Base-by-base conservation (phyloP, 2,329 filamentous ascomycete genomes). In the Ciborinia camelliae region DNA sequence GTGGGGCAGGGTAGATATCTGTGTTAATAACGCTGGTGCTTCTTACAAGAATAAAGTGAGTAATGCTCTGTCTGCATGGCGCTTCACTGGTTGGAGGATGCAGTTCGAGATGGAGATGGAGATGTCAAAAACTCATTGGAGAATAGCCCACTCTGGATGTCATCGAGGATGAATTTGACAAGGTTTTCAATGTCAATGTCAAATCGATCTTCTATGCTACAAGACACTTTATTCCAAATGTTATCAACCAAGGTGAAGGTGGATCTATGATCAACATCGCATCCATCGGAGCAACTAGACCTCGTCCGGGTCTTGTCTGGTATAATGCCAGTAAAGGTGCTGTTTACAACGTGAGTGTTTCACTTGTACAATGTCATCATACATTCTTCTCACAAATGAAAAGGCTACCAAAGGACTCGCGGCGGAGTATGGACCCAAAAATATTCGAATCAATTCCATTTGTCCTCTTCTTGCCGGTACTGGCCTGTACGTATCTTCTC, bases 401-500 rank as follows among this genome's bases (percentile, higher is more conserved):
- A 62, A 84, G 77, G 85, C 84, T 12, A 87, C 85, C 3, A 87
- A 86, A 76, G 83, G 83, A 14, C 81, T 93, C 69, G 90, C 89
- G 0, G 86, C 89, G 1, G 90, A 92, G 75, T 92, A 89, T 70
- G 90, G 86, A 0, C 82, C 85, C 0, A 83, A 90, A 63, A 82
- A 90, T 69, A 90, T 93, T 68, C 84, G 89, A 0, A 87, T 92
- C 71, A 91, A 91, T 68, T 82, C 84, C 1, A 85, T 92, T 18
- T 90, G 86, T 54, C 89, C 89, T 0, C 81, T 91, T 0, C 79
- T 91, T 0, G 87, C 85, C 1, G 84, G 81, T 20, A 92, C 89
- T 0, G 86, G 85, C 3, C 80, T 91, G 70, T 74, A 65, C 62
- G 68, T 67, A 23, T 32, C 20, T 57, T 32, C 20, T 57, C 10